Conservation (phyloP, 2,329 filamentous ascomycete genomes). For the Neurospora crassa region DNA sequence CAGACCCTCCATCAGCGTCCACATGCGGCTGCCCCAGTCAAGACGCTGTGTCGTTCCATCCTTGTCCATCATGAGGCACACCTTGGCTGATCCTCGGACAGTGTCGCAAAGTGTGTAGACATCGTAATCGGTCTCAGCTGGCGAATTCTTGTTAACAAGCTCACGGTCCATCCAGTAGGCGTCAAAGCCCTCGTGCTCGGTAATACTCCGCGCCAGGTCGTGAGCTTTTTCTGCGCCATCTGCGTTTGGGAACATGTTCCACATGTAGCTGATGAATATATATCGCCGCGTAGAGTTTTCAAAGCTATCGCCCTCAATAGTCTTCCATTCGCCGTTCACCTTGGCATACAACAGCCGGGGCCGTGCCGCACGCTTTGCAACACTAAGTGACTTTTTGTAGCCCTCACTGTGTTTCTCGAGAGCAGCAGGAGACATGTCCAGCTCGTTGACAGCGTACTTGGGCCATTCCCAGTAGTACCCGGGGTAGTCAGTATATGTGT, state of each 20-base stretch:
- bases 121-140: neutral
- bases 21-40: constrained; percentile 21
- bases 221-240: neutral
- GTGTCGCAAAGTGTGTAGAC: neutral
- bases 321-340: neutral
- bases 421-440: neutral
- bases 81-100: neutral
- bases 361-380: neutral
- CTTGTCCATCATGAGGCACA: neutral
- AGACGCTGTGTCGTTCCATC: neutral
- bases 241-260: neutral
- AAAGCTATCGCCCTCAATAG: neutral
- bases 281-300: neutral
- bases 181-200: neutral
- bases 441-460: neutral
- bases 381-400: neutral
- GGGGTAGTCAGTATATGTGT: neutral
- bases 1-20: constrained; percentile 23
- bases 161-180: neutral
- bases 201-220: neutral
- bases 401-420: neutral
- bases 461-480: neutral
- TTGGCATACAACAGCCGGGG: neutral
- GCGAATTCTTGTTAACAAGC: neutral
- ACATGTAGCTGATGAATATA: neutral